Evolutionary conservation across 2,329 filamentous ascomycete genomes (phyloP), one percentile per base, ranked within the genome.

Genomic region (Neopestalotiopsis sp.): DNA sequence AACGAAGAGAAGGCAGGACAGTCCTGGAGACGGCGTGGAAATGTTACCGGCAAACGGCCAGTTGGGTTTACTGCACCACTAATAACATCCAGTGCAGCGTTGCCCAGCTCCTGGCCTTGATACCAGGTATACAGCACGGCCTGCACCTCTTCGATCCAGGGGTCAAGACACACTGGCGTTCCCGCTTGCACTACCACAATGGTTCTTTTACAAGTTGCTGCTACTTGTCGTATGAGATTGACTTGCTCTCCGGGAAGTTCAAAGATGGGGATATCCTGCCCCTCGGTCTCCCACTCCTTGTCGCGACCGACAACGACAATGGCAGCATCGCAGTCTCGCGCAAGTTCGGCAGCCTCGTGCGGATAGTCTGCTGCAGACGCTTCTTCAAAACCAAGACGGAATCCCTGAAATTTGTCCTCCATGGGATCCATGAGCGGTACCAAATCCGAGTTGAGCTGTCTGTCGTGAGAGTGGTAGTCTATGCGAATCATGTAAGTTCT

Each of bases 111-210:
- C 56, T 58, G 56, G 6, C 56, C 56, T 9, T 24, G 56, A 13
- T 24, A 58, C 56, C 56, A 58, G n/a, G 56, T 58, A 9, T 58
- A 30, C 56, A 58, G 20, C 56, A 58, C 56, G 28, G 56, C 56
- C 56, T 58, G n/a, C 1, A 58, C 56, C 7, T 58, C 56, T 1
- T 30, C 12, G 6, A 58, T 24, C 56, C 56, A 58, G 56, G 56
- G 56, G 12, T 24, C 28, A 12, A 30, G 20, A 45, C 40, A 17
- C 56, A 58, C 56, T 58, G 56, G 20, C 1, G 28, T 30, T 12
- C 56, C 56, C 12, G 56, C 28, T 24, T 24, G 28, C 12, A 24
- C 28, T 4, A 58, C 56, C 6, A 58, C 56, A 13, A 58, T 58
- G 12, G 56, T 58, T 12, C 28, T 20, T 7, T 24, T 24, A 2